Evolutionary conservation across 2,329 filamentous ascomycete species (phyloP).

Genomic region (Rhynchosporium graminicola): DNA sequence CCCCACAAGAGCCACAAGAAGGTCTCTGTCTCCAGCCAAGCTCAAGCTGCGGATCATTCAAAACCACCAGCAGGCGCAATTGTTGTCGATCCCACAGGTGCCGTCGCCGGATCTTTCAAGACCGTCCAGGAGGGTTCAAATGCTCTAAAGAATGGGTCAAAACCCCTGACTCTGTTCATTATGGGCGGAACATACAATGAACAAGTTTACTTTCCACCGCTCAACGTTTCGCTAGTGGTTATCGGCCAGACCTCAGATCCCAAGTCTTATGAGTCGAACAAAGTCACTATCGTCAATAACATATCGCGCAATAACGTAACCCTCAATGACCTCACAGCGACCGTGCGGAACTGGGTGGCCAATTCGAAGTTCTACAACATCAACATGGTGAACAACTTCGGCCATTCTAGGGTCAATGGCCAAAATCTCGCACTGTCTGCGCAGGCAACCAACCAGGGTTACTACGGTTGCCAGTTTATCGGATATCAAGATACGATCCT

Average conservation of each 20-base stretch:
- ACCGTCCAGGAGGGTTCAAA: constrained; percentile 30
- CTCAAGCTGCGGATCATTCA: neutral
- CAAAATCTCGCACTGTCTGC: constrained; percentile 57
- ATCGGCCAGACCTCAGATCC: constrained; percentile 55
- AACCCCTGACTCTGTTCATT: constrained; percentile 55
- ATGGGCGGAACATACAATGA: constrained; percentile 57
- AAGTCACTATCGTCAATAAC: constrained; percentile 48
- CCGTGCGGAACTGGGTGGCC: constrained; percentile 40
- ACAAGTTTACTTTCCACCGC: constrained; percentile 53
- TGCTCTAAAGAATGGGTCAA: constrained; percentile 46
- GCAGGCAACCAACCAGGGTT: constrained; percentile 53
- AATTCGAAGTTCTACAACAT: constrained; percentile 61
- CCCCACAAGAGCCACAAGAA: neutral
- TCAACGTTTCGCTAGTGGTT: constrained; percentile 52
- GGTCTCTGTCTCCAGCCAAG: no score
- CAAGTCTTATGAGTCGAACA: constrained; percentile 49
- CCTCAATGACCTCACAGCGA: constrained; percentile 46
- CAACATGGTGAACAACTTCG: constrained; percentile 46
- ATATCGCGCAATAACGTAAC: constrained; percentile 45
- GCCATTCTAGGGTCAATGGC: constrained; percentile 43
- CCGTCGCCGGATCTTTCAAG: constrained; percentile 38
- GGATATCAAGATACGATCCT: constrained; percentile 60
- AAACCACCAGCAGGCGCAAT: constrained; percentile 48
- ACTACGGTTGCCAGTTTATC: constrained; percentile 56
- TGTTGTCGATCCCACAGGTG: constrained; percentile 45